phyloP scores from a whole-genome alignment of 2,329 filamentous ascomycete species.

The Piedraia hortae region DNA sequence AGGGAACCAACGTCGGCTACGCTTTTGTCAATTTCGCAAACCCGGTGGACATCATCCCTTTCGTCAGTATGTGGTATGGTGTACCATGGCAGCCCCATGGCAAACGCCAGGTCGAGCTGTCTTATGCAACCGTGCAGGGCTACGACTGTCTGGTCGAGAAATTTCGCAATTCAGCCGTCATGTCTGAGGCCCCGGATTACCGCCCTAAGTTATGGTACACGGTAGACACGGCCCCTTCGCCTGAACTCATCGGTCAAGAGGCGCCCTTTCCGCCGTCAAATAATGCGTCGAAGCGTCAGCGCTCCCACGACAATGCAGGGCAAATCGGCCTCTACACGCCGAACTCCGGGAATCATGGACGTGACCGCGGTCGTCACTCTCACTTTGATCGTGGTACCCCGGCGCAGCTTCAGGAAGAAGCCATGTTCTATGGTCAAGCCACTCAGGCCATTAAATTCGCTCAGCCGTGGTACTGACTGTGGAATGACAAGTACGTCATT shows the following conservation, averaged over 20 bases:
- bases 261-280: slow-evolving; percentile 52
- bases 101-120: slow-evolving; percentile 43
- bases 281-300: slow-evolving; percentile 65
- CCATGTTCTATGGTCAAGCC: too few species aligned
- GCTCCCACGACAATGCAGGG: slow-evolving; percentile 66
- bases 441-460: too few species aligned
- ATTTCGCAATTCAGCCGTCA: slow-evolving; percentile 88
- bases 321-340: slow-evolving; percentile 70
- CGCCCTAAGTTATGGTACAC: slow-evolving; percentile 53
- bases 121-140: slow-evolving; percentile 93
- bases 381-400: slow-evolving; percentile 59
- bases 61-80: slow-evolving; percentile 26
- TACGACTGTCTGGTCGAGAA: slow-evolving; percentile 77
- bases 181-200: slow-evolving; percentile 59
- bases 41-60: slow-evolving; percentile 42
- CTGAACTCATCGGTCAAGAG: slow-evolving; percentile 34
- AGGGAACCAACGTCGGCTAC: slow-evolving; percentile 51
- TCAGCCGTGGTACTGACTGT: too few species aligned
- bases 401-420: slow-evolving; percentile 10
- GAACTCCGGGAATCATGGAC: slow-evolving; percentile 40
- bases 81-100: slow-evolving; percentile 36
- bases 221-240: slow-evolving; percentile 14
- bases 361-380: slow-evolving; percentile 26
- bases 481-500: too few species aligned
- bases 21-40: slow-evolving; percentile 89